Base-by-base conservation (phyloP, 768 basidiomycete genomes). In the Tremella mesenterica region DNA sequence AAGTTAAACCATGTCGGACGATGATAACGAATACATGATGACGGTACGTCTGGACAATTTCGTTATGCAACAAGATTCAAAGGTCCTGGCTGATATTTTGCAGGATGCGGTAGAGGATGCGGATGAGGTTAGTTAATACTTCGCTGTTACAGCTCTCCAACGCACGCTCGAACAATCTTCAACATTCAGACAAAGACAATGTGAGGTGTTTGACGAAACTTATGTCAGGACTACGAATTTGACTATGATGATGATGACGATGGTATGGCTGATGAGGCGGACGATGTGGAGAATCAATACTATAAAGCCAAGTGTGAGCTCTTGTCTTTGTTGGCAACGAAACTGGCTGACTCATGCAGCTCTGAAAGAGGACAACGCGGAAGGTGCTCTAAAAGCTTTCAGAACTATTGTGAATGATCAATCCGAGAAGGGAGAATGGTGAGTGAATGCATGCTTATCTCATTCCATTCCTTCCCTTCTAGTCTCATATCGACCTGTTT, bases 261-360 rank as follows among this genome's bases (percentile, higher is more conserved):
- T 10, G 71, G 58, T 10, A 68, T 59, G 51, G 86, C 86, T 62
- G 60, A 82, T 1, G 85, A 81, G 45, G 86, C 82, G 49, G 86
- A 83, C 23, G 92, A 95, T 74, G 83, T 95, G 41, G 95, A 99
- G 77, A 99, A 99, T 70, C 83, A 91, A 81, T 99, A 99, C 76
- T 97, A 97, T 73, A 86, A 84, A 45, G 95, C 95, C 10, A 99
- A 99, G 75, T 84, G 93, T 96, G 60, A 48, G 84, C 74, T 33
- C 12, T 18, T 38, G 33, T 12, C 36, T 4, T 7, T 21, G 36
- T 28, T 39, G 28, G 27, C 12, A 25, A 36, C 23, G 9, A 1
- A 1, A 26, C 20, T 16, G 53, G 49, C 47, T 60, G 44, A 61
- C 12, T n/a, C 5, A 26, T n/a, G 27, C 61, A 92, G 91, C 85